phyloP scores from a whole-genome alignment of 108 stramenopile species.

The Mediolabrus comicus region DNA sequence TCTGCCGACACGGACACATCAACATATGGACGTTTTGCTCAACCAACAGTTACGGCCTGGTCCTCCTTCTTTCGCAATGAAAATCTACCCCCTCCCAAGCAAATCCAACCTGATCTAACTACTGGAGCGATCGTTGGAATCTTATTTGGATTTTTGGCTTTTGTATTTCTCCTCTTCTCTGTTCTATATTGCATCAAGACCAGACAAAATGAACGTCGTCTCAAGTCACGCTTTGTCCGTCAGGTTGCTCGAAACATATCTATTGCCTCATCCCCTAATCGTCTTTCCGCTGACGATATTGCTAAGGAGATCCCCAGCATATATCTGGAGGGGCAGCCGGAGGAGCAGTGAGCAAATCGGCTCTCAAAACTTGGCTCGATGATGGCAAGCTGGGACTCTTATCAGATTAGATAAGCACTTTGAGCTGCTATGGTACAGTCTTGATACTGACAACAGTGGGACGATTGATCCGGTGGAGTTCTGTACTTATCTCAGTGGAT shows the following conservation, averaged over 20 bases:
- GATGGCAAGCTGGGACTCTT: constrained; percentile 21
- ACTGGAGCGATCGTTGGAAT: neutral
- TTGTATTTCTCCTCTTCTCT: constrained; percentile 40
- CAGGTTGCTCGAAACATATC: constrained; percentile 12
- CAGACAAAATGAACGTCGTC: neutral
- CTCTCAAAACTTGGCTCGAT: constrained; percentile 27
- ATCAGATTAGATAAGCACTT: constrained; percentile 31
- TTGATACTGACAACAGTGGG: constrained; percentile 15
- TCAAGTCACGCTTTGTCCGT: neutral
- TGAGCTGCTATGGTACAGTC: constrained; percentile 25
- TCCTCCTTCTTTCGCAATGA: too few relatives aligned
- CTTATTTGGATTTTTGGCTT: constrained; percentile 23
- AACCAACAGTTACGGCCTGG: too few relatives aligned
- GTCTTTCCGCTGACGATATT: constrained; percentile 11
- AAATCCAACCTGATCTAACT: too few relatives aligned
- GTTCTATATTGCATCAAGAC: neutral
- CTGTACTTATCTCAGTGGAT: constrained; percentile 12
- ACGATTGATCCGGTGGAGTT: constrained; percentile 35
- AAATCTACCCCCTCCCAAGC: too few relatives aligned
- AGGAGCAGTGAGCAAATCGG: constrained; percentile 20
- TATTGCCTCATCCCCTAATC: constrained; percentile 10
- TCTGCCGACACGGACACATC: too few relatives aligned
- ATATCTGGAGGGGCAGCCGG: too few relatives aligned
- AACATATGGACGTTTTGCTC: too few relatives aligned
- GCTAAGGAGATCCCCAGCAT: constrained; percentile 32